Evolutionary conservation across 2,329 filamentous ascomycete species (phyloP).

Genomic region (Alternaria sp.): DNA sequence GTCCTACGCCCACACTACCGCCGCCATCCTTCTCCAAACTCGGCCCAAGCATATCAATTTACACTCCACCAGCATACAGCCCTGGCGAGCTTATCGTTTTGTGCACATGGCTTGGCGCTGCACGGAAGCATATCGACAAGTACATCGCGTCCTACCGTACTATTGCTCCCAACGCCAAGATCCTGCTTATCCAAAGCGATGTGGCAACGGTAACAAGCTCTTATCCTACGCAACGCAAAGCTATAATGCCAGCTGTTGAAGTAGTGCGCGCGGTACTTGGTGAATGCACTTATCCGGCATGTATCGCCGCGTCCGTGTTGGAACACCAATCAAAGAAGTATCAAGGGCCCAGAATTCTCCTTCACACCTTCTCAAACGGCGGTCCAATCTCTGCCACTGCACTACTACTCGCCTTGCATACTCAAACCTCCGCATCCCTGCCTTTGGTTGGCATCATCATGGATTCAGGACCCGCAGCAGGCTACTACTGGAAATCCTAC

Average conservation of each 20-base stretch:
- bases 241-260: constrained; percentile 23
- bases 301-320: background rate
- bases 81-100: constrained; percentile 26
- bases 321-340: background rate
- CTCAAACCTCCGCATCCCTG: background rate
- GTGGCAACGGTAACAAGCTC: constrained; percentile 17
- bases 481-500: constrained; percentile 29
- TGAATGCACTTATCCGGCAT: constrained; percentile 6
- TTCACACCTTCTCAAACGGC: constrained; percentile 29
- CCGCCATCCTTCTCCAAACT: constrained; percentile 4
- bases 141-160: constrained; percentile 20
- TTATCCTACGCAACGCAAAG: constrained; percentile 11
- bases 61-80: constrained; percentile 3
- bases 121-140: constrained; percentile 29
- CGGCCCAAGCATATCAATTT: constrained; percentile 14
- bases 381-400: constrained; percentile 18
- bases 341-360: constrained; percentile 11
- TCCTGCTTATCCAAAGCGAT: constrained; percentile 25
- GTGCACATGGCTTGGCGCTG: constrained; percentile 29
- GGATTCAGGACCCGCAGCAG: constrained; percentile 15
- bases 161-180: constrained; percentile 18
- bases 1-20: background rate
- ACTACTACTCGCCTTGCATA: constrained; percentile 9
- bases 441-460: constrained; percentile 21
- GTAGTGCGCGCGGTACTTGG: constrained; percentile 10